Conservation (phyloP, 2,329 filamentous ascomycete species). For the Exophiala sideris region DNA sequence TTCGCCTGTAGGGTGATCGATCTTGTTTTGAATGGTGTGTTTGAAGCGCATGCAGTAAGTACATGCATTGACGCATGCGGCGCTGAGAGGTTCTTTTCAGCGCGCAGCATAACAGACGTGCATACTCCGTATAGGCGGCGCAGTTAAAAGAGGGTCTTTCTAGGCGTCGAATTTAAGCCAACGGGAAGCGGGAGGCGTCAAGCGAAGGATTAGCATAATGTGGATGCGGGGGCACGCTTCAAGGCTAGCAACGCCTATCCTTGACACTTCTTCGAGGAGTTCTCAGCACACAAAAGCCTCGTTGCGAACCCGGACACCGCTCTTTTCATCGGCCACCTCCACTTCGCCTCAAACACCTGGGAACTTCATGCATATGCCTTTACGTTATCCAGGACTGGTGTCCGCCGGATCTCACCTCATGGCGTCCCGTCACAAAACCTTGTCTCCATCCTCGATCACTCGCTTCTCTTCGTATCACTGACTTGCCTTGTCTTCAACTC, state of each 20-base stretch:
- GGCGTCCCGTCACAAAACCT: slow-evolving; percentile 14
- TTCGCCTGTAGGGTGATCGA: too few species aligned
- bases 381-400: slow-evolving; percentile 2
- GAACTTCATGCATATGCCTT: slow-evolving; percentile 2
- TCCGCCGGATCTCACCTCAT: slow-evolving; percentile 5
- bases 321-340: slow-evolving; percentile 12
- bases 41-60: too few species aligned
- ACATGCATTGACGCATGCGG: too few species aligned
- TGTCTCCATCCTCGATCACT: slow-evolving; percentile 7
- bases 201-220: too few species aligned
- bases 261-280: too few species aligned
- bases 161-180: too few species aligned
- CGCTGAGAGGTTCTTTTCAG: too few species aligned
- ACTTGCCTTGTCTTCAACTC: neutral
- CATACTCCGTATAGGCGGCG: too few species aligned
- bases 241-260: neutral
- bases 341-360: slow-evolving; percentile 18
- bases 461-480: slow-evolving; percentile 14
- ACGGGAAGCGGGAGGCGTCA: too few species aligned
- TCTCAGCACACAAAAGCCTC: neutral
- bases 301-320: slow-evolving; percentile 12
- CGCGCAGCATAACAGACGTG: too few species aligned
- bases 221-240: neutral
- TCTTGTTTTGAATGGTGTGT: too few species aligned
- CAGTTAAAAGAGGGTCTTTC: too few species aligned